These are phyloP conservation scores for Nasturtium officinale DNA, from an alignment of 345 rosid genomes.

Conservation along the genomic window DNA sequence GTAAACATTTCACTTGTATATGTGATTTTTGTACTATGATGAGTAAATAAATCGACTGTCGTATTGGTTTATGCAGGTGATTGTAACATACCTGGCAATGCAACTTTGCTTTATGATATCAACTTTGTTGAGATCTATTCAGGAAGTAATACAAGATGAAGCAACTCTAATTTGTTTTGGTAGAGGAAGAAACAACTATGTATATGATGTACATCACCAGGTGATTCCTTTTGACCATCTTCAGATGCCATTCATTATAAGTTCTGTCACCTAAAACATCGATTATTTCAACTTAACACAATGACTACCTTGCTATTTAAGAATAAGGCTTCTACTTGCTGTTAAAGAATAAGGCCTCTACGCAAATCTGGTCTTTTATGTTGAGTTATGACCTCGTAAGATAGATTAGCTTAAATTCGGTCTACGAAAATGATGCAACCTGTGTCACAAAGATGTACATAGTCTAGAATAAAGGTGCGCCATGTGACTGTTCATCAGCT, in stretches of 20 bases:
- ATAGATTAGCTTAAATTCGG: conserved; percentile 27
- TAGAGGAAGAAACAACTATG: conserved; percentile 22
- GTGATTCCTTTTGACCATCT: conserved; percentile 14
- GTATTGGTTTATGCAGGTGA: conserved; percentile 60
- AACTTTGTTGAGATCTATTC: conserved; percentile 74
- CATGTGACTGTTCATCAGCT: conserved; percentile 17
- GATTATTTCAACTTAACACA: background rate
- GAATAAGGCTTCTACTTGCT: too few species aligned
- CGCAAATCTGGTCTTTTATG: background rate
- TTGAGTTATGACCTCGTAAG: conserved; percentile 19
- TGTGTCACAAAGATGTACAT: conserved; percentile 28
- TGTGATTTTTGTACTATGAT: background rate
- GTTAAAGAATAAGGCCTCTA: conserved; percentile 17
- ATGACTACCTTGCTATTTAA: too few species aligned
- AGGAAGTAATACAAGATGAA: conserved; percentile 69
- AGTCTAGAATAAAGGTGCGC: conserved; percentile 17
- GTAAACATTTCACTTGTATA: background rate
- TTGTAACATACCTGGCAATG: conserved; percentile 93
- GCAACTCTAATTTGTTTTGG: conserved; percentile 3
- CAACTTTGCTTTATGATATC: conserved; percentile 86
- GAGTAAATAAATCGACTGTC: background rate
- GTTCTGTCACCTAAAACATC: background rate
- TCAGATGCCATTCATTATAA: background rate
- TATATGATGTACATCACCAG: conserved; percentile 40
- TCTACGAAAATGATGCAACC: conserved; percentile 28